Percentiles rank a stretch among this genome's conserved stretches.
Evolutionary conservation across 1,139 yeast genomes (phyloP).

Genomic region (Blastobotrys ciferrii): DNA sequence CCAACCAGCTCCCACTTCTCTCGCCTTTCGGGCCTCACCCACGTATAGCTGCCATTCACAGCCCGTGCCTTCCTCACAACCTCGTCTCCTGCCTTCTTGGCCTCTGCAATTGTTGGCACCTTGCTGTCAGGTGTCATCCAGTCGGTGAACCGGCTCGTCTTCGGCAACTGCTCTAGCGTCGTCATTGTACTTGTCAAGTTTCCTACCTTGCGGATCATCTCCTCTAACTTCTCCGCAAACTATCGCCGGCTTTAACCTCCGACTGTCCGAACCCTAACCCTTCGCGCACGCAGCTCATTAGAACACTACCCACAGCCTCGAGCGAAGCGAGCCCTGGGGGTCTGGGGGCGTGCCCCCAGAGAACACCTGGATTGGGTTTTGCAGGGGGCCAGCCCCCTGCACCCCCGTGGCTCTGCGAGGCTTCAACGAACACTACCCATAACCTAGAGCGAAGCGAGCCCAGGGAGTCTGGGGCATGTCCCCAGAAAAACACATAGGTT

Average conservation of each 20-base stretch:
- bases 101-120: slow-evolving; percentile 51
- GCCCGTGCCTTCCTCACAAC: slow-evolving; percentile 54
- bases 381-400: too few relatives aligned
- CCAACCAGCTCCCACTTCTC: slow-evolving; percentile 51
- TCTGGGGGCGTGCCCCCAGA: too few relatives aligned
- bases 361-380: too few relatives aligned
- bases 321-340: too few relatives aligned
- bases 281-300: too few relatives aligned
- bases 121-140: slow-evolving; percentile 57
- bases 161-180: slow-evolving; percentile 28
- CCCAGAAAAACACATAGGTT: too few relatives aligned
- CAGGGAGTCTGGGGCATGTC: too few relatives aligned
- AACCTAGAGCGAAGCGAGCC: too few relatives aligned
- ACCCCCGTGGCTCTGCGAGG: too few relatives aligned
- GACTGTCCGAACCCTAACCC: neutral
- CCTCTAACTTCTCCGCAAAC: neutral
- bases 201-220: neutral
- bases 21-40: slow-evolving; percentile 37
- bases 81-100: slow-evolving; percentile 43
- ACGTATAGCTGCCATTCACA: slow-evolving; percentile 65
- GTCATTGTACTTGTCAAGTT: slow-evolving; percentile 11
- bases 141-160: slow-evolving; percentile 51
- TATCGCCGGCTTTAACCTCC: neutral
- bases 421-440: too few relatives aligned
- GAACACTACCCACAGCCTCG: too few relatives aligned